Evolutionary conservation across 352 stramenopile genomes (phyloP), one percentile per base, ranked within the genome.

Genomic region (Phytophthora melonis): DNA sequence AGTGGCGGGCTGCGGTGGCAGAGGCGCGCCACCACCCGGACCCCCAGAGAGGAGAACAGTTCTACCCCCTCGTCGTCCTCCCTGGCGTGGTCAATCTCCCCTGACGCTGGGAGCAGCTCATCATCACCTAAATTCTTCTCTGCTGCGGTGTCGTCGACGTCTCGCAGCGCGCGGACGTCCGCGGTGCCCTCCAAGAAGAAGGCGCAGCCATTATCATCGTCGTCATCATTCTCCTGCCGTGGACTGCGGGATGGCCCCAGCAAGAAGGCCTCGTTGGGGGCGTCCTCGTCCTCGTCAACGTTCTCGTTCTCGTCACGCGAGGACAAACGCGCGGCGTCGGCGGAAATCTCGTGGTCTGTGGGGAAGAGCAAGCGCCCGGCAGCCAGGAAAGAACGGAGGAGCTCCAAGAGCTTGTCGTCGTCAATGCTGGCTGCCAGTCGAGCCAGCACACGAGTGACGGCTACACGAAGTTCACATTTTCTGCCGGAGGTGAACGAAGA

Each of bases 1-100:
- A 73, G 66, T 47, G 77, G 80, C 18, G 43, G 39, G 39, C 11
- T 83, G 63, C 78, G 77, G 25, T 90, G 83, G 83, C 81, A 89
- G 47, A 88, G 85, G 67, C 68, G 83, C 36, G 25, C 25, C 25
- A 50, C 75, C 34, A 81, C 67, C 3, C 71, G 82, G 43, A 63
- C 57, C 18, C 32, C 66, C 25, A 9, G 19, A 19, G 49, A 55
- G n/a, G 49, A 55, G 45, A 53, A 14, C 45, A 23, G n/a, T 19
- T 19, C 45, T 11, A 53, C 45, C 18, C 3, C 45, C 25, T 18
- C 30, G 14, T 13, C 23, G 3, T 54, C 68, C 0, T 19, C 36
- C 3, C 14, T 66, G 23, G 19, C 34, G 5, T 71, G 62, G 68
- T 50, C 57, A 18, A 55, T 47, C 10, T 63, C 57, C 16, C 32